Conservation (phyloP, 2,329 filamentous ascomycete species). For the Colletotrichum spaethianum region DNA sequence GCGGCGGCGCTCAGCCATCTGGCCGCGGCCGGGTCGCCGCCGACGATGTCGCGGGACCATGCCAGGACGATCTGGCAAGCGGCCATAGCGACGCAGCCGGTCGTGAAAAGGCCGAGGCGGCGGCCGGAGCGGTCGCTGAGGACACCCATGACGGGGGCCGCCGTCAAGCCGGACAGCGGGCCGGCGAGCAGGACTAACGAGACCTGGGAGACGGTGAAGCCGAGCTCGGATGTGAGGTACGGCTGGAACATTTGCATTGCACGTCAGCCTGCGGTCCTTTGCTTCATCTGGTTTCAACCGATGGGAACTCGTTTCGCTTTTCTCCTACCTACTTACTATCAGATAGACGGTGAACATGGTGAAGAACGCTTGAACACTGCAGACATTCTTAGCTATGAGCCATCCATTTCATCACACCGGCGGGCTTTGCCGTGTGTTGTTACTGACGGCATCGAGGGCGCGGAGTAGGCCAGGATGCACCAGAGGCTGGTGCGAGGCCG, state of each 20-base stretch:
- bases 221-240: not conserved
- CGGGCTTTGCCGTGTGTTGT: not conserved
- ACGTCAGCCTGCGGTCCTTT: not conserved
- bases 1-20: not conserved
- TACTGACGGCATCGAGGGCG: not conserved
- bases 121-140: conserved; percentile 6
- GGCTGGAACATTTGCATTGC: conserved; percentile 1
- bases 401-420: too few relatives aligned
- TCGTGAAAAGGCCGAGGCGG: not conserved
- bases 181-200: conserved; percentile 1
- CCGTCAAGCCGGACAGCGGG: not conserved
- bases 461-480: not conserved
- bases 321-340: not conserved
- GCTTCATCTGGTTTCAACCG: too few relatives aligned
- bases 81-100: not conserved
- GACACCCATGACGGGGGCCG: not conserved
- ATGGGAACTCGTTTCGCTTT: too few relatives aligned
- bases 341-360: not conserved
- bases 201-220: conserved; percentile 1
- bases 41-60: not conserved
- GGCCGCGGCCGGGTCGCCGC: not conserved
- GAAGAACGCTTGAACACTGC: not conserved
- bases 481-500: not conserved
- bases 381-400: not conserved
- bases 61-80: not conserved